Conservation (phyloP, 2,329 filamentous ascomycete genomes). For the Claviceps purpurea region DNA sequence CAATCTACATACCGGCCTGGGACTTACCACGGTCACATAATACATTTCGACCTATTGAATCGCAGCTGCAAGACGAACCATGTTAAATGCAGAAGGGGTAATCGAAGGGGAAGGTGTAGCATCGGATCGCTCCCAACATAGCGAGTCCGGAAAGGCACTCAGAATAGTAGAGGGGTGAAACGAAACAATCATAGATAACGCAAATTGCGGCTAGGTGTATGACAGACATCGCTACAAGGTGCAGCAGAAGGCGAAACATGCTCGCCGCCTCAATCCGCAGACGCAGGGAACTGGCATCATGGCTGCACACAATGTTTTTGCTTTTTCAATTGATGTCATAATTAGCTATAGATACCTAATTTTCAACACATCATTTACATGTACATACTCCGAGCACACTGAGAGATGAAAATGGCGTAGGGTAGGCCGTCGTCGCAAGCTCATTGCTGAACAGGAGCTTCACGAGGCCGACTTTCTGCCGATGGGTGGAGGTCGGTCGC, state of each 20-base stretch:
- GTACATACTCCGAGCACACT: too few relatives aligned
- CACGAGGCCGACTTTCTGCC: slow-evolving; percentile 20
- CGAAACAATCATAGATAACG: background rate
- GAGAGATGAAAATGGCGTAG: too few relatives aligned
- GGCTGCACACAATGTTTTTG: too few relatives aligned
- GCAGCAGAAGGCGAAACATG: too few relatives aligned
- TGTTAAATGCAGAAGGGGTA: background rate
- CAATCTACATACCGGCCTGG: background rate
- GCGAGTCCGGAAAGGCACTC: background rate
- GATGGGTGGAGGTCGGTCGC: slow-evolving; percentile 6
- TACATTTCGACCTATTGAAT: background rate
- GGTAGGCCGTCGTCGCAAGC: too few relatives aligned
- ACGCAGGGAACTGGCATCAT: too few relatives aligned
- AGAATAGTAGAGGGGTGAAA: background rate
- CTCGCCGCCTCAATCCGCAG: too few relatives aligned
- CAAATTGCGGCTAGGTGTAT: background rate
- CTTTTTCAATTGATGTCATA: too few relatives aligned
- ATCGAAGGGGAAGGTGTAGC: background rate
- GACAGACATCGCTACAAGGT: background rate
- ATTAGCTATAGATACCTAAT: too few relatives aligned
- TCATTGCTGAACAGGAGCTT: too few relatives aligned
- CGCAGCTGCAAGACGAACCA: background rate
- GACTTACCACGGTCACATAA: background rate
- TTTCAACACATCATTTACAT: too few relatives aligned
- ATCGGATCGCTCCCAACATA: background rate